Base-by-base conservation (phyloP, 805 yeast species). In the Komagataella mondaviorum region DNA sequence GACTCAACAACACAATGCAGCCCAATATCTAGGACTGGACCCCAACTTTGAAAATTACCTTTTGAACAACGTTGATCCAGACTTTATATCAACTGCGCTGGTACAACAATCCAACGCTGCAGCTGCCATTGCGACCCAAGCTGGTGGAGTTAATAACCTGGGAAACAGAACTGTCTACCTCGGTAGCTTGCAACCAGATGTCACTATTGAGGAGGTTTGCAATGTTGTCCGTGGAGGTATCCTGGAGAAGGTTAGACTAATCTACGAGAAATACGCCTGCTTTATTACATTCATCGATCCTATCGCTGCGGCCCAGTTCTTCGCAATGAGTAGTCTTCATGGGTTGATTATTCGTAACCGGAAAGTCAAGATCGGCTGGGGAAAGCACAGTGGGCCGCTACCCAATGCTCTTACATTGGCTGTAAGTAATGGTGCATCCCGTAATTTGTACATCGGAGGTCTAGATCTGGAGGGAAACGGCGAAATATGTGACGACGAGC, bases 91-190 rank as follows among this genome's bases (percentile, higher is more conserved):
- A 0, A 77, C 81, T 46, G 87, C 91, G 6, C 73, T 90, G 52
- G 86, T 91, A 44, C 95, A 88, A 66, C 97, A 93, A 68, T 82
- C 95, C 14, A 95, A 95, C 44, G 96, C 97, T 1, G 96, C 98
- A 6, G 96, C 96, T n/a, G 91, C 95, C 44, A 90, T 91, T 60
- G 96, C 96, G 1, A 85, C 95, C 0, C 80, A 90, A 51, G 95
- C 96, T 2, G 97, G 96, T 12, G 97, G 97, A 22, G 87, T 91
- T 23, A 81, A 81, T 53, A 91, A 91, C 63, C 72, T 89, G 57
- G 98, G 98, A 47, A 91, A 91, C 64, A 75, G 99, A 65, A 90
- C 97, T 0, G 90, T 91, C 44, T 91, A 89, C 63, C 71, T 91
- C 56, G 97, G 97, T 23, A 86, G 85, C 61, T 73, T 93, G 56